Percentiles rank a stretch among this genome's conserved stretches.
Conservation (phyloP, 2,329 filamentous ascomycete species). For the Sporothrix variecibatus region DNA sequence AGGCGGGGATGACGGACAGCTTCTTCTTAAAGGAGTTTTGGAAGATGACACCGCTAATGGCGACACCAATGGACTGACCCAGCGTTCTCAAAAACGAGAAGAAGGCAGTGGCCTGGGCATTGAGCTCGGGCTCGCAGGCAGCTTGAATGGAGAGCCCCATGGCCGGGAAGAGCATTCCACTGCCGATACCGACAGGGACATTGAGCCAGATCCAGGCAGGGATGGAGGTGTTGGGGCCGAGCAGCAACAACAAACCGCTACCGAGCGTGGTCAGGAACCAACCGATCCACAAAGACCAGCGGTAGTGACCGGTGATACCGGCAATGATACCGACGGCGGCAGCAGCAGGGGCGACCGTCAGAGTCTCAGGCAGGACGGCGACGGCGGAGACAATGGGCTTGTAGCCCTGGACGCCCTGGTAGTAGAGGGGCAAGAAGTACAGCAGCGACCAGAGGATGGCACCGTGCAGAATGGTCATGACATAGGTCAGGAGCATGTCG, state of each 20-base stretch:
- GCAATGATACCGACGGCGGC: conserved; percentile 30
- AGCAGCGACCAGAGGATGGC: conserved; percentile 56
- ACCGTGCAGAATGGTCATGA: conserved; percentile 60
- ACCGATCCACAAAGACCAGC: conserved; percentile 39
- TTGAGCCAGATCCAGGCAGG: conserved; percentile 42
- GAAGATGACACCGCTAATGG: conserved; percentile 45
- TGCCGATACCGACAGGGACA: conserved; percentile 41
- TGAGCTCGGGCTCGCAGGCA: conserved; percentile 41
- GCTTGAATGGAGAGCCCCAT: conserved; percentile 46
- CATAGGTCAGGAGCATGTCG: conserved; percentile 34
- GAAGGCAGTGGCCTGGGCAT: conserved; percentile 43
- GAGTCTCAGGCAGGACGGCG: conserved; percentile 35
- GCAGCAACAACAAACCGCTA: conserved; percentile 32
- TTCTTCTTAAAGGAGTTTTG: conserved; percentile 39
- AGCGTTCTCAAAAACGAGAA: conserved; percentile 46
- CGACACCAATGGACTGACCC: conserved; percentile 46
- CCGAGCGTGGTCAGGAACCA: conserved; percentile 35
- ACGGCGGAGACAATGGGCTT: conserved; percentile 38
- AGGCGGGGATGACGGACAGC: conserved; percentile 26
- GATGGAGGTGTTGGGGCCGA: conserved; percentile 31
- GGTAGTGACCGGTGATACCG: conserved; percentile 33
- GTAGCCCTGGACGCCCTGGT: conserved; percentile 38
- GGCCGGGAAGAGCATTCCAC: conserved; percentile 44
- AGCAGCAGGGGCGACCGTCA: conserved; percentile 33
- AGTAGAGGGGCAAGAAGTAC: conserved; percentile 48